Conservation (phyloP, 2,329 filamentous ascomycete species). For the Ciborinia camelliae region DNA sequence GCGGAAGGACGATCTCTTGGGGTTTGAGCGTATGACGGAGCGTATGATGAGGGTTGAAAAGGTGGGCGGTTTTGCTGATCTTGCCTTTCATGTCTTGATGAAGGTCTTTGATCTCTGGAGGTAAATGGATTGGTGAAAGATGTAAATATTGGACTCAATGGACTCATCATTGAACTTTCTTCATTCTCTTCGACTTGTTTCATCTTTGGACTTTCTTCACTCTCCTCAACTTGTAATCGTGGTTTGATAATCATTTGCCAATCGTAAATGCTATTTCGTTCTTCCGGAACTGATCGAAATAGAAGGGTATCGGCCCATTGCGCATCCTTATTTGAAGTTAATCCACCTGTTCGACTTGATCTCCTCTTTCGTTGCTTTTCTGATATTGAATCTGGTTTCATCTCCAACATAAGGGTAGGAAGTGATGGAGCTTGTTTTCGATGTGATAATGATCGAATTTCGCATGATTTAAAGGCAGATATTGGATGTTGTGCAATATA, state of each 20-base stretch:
- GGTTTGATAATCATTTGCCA: constrained; percentile 50
- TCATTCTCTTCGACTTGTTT: constrained; percentile 28
- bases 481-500: constrained; percentile 35
- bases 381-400: constrained; percentile 49
- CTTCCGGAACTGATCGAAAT: constrained; percentile 55
- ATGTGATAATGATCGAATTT: constrained; percentile 55
- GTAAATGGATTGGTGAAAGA: constrained; percentile 37
- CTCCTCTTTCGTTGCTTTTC: constrained; percentile 62
- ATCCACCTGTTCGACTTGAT: constrained; percentile 59
- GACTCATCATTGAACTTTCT: constrained; percentile 28
- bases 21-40: constrained; percentile 38
- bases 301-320: constrained; percentile 44
- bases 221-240: constrained; percentile 30
- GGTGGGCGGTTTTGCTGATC: constrained; percentile 49
- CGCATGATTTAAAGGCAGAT: constrained; percentile 36
- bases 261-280: constrained; percentile 53
- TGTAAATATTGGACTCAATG: constrained; percentile 31
- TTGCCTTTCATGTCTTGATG: constrained; percentile 24
- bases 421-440: constrained; percentile 59
- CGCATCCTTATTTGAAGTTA: constrained; percentile 39
- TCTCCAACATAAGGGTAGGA: constrained; percentile 56
- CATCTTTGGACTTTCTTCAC: constrained; percentile 26
- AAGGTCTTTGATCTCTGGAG: constrained; percentile 24
- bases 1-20: constrained; percentile 45
- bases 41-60: constrained; percentile 47